Evolutionary conservation across 305 asterid species (phyloP).

Genomic region (Andrographis paniculata): DNA sequence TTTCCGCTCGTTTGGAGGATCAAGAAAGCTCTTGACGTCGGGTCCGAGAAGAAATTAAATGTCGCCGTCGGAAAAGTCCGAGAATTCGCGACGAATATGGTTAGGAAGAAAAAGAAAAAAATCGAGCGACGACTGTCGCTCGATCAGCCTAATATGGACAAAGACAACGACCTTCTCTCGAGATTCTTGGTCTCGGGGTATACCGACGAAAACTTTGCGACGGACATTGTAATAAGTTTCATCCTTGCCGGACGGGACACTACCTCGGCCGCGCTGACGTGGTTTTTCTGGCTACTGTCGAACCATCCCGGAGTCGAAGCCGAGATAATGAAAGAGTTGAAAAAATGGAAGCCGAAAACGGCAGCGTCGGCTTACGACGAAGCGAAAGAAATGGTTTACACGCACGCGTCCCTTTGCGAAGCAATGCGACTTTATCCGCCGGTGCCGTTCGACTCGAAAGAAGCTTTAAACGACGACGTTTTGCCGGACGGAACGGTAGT

Average conservation of each 20-base stretch:
- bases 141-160: too few relatives aligned
- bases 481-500: constrained; percentile 35
- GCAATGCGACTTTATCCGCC: constrained; percentile 45
- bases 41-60: neutral
- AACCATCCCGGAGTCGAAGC: constrained; percentile 23
- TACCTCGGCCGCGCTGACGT: constrained; percentile 34
- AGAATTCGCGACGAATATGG: neutral
- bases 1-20: neutral
- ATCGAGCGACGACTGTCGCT: neutral
- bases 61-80: neutral
- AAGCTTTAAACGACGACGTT: constrained; percentile 20
- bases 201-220: constrained; percentile 20
- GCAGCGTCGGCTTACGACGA: constrained; percentile 19
- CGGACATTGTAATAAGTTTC: constrained; percentile 37
- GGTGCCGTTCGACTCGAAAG: constrained; percentile 28
- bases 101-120: neutral
- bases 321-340: constrained; percentile 21
- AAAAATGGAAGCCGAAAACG: neutral
- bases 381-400: constrained; percentile 29
- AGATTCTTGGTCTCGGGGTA: constrained; percentile 26
- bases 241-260: constrained; percentile 39
- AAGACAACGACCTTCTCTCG: constrained; percentile 26
- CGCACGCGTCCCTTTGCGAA: constrained; percentile 36
- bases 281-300: constrained; percentile 35
- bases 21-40: neutral